phyloP scores from a whole-genome alignment of 1,139 yeast species.

The Geotrichum bryndzae region DNA sequence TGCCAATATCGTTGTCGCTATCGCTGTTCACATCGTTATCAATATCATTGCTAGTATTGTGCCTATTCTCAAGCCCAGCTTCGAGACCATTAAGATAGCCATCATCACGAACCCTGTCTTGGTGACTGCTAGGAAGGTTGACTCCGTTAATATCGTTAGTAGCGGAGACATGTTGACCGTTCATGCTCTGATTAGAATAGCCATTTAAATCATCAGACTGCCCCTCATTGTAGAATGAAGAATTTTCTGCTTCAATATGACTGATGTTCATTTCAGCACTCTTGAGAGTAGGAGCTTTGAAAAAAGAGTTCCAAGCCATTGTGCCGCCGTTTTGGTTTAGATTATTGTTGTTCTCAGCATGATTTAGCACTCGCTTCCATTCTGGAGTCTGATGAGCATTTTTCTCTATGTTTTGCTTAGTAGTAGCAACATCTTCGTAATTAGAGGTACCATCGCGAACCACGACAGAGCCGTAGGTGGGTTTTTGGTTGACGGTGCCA shows the following conservation, averaged over 20 bases:
- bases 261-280: neutral
- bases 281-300: slow-evolving; percentile 2
- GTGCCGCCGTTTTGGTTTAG: neutral
- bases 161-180: neutral
- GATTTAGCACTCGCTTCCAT: slow-evolving; percentile 10
- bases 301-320: slow-evolving; percentile 3
- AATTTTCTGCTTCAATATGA: neutral
- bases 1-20: neutral
- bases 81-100: neutral
- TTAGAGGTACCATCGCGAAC: neutral
- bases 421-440: slow-evolving; percentile 2
- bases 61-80: neutral
- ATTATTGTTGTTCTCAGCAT: neutral
- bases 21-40: neutral
- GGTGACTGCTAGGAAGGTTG: neutral
- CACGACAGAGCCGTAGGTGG: neutral
- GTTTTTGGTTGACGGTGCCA: neutral
- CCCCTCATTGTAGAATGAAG: neutral
- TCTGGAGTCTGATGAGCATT: slow-evolving; percentile 3
- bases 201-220: neutral
- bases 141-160: neutral
- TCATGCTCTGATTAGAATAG: neutral
- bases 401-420: neutral
- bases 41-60: neutral
- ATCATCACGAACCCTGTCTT: neutral